These are phyloP conservation scores for Amylostereum areolatum DNA, from an alignment of 1,284 basidiomycete species.

Conservation along the genomic window DNA sequence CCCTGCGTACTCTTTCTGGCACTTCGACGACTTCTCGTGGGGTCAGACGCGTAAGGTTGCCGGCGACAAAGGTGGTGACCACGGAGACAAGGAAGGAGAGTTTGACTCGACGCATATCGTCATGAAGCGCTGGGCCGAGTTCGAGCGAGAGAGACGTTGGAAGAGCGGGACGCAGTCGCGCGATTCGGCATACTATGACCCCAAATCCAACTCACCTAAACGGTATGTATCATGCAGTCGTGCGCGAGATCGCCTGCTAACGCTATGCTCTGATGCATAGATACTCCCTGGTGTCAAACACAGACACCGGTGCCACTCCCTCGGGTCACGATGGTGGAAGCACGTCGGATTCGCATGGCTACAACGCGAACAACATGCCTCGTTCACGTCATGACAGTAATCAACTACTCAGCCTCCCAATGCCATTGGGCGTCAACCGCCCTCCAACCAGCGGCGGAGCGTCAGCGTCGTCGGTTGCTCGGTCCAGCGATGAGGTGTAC, in stretches of 20 bases:
- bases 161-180: conserved; percentile 80
- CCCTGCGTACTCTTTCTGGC: conserved; percentile 95
- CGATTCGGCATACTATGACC: conserved; percentile 70
- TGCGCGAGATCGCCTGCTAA: conserved; percentile 5
- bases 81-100: conserved; percentile 90
- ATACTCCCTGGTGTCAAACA: conserved; percentile 72
- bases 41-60: conserved; percentile 89
- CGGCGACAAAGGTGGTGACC: conserved; percentile 67
- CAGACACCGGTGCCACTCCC: conserved; percentile 59
- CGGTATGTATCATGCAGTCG: conserved; percentile 39
- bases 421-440: conserved; percentile 54
- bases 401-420: conserved; percentile 63
- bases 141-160: conserved; percentile 94
- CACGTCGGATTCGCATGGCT: conserved; percentile 50
- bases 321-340: conserved; percentile 39
- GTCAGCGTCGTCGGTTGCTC: conserved; percentile 37
- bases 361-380: conserved; percentile 20
- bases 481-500: conserved; percentile 63
- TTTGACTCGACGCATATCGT: conserved; percentile 96
- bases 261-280: conserved; percentile 43
- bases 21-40: conserved; percentile 99
- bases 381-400: conserved; percentile 63
- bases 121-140: conserved; percentile 99
- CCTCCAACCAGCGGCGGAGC: conserved; percentile 50
- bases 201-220: conserved; percentile 38